These are phyloP conservation scores for Diaporthe capsici DNA, from an alignment of 2,329 filamentous ascomycete genomes.

Conservation along the genomic window DNA sequence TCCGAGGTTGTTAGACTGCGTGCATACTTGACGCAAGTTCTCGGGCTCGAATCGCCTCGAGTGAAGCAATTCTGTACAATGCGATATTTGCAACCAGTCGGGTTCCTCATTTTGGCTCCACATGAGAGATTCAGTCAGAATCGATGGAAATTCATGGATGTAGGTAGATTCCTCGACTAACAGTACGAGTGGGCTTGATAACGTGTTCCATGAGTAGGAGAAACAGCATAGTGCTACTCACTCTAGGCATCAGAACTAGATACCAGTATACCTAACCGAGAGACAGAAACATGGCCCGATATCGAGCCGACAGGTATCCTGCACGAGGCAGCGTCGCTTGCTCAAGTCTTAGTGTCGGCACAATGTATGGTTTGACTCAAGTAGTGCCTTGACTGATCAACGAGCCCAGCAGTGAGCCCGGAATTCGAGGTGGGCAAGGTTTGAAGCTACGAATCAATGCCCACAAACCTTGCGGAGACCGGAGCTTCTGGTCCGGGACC, in stretches of 20 bases:
- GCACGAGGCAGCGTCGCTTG: neutral
- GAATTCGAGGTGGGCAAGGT: slow-evolving; percentile 4
- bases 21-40: neutral
- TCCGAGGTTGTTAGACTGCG: neutral
- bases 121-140: neutral
- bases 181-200: neutral
- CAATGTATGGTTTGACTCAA: slow-evolving; percentile 6
- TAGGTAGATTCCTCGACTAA: neutral
- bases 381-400: slow-evolving; percentile 9
- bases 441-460: slow-evolving; percentile 13
- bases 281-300: neutral
- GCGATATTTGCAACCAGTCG: neutral
- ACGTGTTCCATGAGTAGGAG: too few relatives aligned
- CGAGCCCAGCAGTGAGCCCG: neutral
- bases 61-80: neutral
- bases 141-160: neutral
- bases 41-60: neutral
- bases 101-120: neutral
- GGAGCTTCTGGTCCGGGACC: slow-evolving; percentile 16
- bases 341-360: neutral
- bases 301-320: neutral
- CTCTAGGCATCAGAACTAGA: neutral
- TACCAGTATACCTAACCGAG: neutral
- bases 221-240: neutral
- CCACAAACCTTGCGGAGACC: neutral